These are phyloP conservation scores for Backusella sp. DNA, from an alignment of 192 early-diverging fungal species.

Conservation along the genomic window DNA sequence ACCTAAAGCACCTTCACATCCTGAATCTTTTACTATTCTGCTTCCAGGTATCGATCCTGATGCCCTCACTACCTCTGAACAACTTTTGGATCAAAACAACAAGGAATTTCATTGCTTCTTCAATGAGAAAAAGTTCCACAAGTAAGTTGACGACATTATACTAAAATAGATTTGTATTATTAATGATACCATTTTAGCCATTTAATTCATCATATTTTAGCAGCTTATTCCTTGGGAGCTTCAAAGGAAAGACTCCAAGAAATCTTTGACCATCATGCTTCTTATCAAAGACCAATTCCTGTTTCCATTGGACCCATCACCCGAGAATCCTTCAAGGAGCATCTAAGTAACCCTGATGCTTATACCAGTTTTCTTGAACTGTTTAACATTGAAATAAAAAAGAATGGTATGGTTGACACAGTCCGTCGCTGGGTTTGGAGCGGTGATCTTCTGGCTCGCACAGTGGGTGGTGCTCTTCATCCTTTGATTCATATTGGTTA, in stretches of 20 bases:
- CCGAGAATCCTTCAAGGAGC: conserved; percentile 31
- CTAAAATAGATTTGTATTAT: not conserved
- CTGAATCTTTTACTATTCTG: conserved; percentile 10
- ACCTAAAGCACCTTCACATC: not conserved
- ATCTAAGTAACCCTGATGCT: conserved; percentile 37
- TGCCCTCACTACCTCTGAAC: conserved; percentile 37
- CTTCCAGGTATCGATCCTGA: conserved; percentile 45
- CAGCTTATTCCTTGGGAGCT: conserved; percentile 53
- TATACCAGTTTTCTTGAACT: conserved; percentile 50
- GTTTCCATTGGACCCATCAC: conserved; percentile 37
- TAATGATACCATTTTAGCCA: conserved; percentile 32
- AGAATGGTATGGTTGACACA: conserved; percentile 34
- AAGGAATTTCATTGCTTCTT: conserved; percentile 55
- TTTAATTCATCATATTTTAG: conserved; percentile 53
- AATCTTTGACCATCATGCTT: conserved; percentile 47
- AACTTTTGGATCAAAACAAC: conserved; percentile 47
- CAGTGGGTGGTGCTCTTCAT: conserved; percentile 53
- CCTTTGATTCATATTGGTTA: conserved; percentile 66
- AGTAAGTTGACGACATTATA: conserved; percentile 21
- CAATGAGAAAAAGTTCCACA: conserved; percentile 54
- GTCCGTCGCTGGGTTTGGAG: conserved; percentile 47
- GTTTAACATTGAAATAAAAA: conserved; percentile 45
- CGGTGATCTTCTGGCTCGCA: conserved; percentile 38
- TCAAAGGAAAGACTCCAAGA: conserved; percentile 44
- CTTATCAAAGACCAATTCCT: conserved; percentile 26